Base-by-base conservation (phyloP, 2,329 filamentous ascomycete species). In the Colletotrichum higginsianum region DNA sequence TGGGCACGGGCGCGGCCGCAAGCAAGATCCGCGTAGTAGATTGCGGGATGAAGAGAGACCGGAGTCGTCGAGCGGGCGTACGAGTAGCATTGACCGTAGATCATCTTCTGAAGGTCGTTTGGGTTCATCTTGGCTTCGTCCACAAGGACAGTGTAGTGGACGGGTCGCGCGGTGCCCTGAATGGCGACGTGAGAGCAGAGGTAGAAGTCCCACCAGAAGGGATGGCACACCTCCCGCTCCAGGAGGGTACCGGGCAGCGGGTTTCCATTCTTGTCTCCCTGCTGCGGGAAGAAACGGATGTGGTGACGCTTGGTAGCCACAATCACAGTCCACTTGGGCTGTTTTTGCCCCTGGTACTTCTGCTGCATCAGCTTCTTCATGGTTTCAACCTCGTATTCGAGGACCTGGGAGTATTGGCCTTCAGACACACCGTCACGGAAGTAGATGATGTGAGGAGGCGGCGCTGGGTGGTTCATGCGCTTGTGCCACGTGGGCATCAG, bases 1-100 rank as follows among this genome's bases (percentile, higher is more conserved):
- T 99, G 96, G 4, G 91, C 86, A 65, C 91, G 91, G 23, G 94
- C 94, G 61, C 96, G 93, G 69, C 91, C 90, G 11, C 94, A 92
- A 44, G 95, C 95, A 74, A 99, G 83, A 82, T 99, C 96, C 0
- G 97, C 95, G 76, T 99, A 99, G 86, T 99, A 99, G 0, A 98
- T 92, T 0, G 96, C 95, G 0, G 96, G 96, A 75, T 91, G 93
- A 0, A 96, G 82, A 0, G 95, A 98, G 0, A 99, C 95, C 0
- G 96, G 94, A 0, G 96, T 98, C 0, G 95, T 98, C 0, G 95
- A 96, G 18, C 96, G 91, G 66, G 93, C 92, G 78, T 98, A 99
- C 67, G 97, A 94, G 81, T 98, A 99, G 55, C 93, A 97, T 74
- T 98, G 95, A 75, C 98, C 93, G 77, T 98, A 98, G 26, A 98